Percentiles rank a stretch among this genome's conserved stretches.
These are phyloP conservation scores for Lentinula lateritia DNA, from an alignment of 768 basidiomycete genomes.

Conservation along the genomic window DNA sequence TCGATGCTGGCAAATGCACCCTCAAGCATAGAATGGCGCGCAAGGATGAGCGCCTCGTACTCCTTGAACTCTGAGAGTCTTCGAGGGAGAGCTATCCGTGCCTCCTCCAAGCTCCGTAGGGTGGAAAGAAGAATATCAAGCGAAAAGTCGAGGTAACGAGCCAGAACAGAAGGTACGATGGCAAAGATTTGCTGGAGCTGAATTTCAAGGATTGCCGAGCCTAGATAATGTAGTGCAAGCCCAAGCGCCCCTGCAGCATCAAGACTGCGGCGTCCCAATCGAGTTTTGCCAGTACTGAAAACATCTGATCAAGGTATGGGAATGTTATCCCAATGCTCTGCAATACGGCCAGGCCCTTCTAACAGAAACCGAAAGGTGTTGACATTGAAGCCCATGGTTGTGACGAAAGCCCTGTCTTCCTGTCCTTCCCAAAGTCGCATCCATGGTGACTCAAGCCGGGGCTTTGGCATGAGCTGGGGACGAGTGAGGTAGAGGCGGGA, in stretches of 20 bases:
- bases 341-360: conserved; percentile 22
- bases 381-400: conserved; percentile 23
- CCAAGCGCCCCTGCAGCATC: conserved; percentile 37
- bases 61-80: conserved; percentile 20
- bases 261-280: conserved; percentile 22
- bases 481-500: not conserved
- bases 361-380: conserved; percentile 27
- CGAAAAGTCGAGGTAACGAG: conserved; percentile 30
- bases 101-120: conserved; percentile 23
- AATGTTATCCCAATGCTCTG: not conserved
- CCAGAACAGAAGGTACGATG: conserved; percentile 29
- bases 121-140: conserved; percentile 23
- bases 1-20: conserved; percentile 38
- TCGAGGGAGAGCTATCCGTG: conserved; percentile 21
- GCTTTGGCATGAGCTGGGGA: conserved; percentile 6
- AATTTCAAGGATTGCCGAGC: conserved; percentile 35
- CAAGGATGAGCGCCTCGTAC: conserved; percentile 18
- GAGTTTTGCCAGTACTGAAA: conserved; percentile 11
- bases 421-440: not conserved
- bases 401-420: conserved; percentile 19
- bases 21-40: conserved; percentile 25
- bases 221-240: conserved; percentile 34
- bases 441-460: conserved; percentile 13
- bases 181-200: conserved; percentile 40
- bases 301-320: not conserved